Percentiles rank a stretch among this genome's conserved stretches.
These are phyloP conservation scores for Neofusicoccum ribis DNA, from an alignment of 2,329 filamentous ascomycete genomes.

Conservation along the genomic window DNA sequence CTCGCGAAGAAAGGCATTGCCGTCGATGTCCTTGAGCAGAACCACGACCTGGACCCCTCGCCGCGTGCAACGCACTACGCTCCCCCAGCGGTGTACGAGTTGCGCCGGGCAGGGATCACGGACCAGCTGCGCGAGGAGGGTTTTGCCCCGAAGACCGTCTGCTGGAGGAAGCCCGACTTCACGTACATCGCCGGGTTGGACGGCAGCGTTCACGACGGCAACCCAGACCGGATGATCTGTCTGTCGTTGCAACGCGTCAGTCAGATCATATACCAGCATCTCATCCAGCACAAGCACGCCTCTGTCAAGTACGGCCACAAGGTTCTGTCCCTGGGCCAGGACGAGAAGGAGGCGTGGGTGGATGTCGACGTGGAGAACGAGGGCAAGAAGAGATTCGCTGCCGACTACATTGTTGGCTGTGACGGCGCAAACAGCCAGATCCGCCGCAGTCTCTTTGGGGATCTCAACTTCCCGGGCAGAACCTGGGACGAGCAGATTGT, in stretches of 20 bases:
- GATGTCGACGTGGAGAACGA: slow-evolving; percentile 12
- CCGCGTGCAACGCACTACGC: slow-evolving; percentile 62
- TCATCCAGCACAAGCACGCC: not conserved
- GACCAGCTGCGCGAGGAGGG: slow-evolving; percentile 43
- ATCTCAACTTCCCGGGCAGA: slow-evolving; percentile 50
- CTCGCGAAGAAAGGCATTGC: slow-evolving; percentile 51
- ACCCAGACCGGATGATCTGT: slow-evolving; percentile 20
- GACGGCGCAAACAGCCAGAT: slow-evolving; percentile 70
- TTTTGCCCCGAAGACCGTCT: slow-evolving; percentile 39
- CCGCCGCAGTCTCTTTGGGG: slow-evolving; percentile 23
- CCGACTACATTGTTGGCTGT: slow-evolving; percentile 63
- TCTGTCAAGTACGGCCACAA: slow-evolving; percentile 20
- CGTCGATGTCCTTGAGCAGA: slow-evolving; percentile 54
- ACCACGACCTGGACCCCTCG: slow-evolving; percentile 53
- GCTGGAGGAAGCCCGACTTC: slow-evolving; percentile 42
- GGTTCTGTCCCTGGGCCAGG: slow-evolving; percentile 20
- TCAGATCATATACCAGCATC: slow-evolving; percentile 11
- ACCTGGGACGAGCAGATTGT: slow-evolving; percentile 61
- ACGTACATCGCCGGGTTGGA: slow-evolving; percentile 16
- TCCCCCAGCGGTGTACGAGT: slow-evolving; percentile 54
- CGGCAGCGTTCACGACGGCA: not conserved
- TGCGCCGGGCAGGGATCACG: slow-evolving; percentile 57
- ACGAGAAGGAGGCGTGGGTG: slow-evolving; percentile 22
- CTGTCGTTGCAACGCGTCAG: slow-evolving; percentile 20
- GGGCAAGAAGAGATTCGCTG: slow-evolving; percentile 9